Conservation (phyloP, 2,329 filamentous ascomycete species). For the Phoma sp. region DNA sequence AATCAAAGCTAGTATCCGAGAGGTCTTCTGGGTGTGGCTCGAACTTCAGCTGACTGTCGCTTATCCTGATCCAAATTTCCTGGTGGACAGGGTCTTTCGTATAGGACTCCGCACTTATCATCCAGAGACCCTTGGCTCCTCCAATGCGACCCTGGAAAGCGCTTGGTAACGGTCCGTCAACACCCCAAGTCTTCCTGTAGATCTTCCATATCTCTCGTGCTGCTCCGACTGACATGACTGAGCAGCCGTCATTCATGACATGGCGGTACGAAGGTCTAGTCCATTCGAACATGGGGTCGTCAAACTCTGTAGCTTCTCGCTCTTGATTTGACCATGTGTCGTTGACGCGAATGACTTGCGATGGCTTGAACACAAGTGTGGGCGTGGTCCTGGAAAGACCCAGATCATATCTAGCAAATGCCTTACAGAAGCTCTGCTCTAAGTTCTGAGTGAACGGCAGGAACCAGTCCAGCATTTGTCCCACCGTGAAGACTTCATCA, state of each 20-base stretch:
- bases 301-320: slow-evolving; percentile 43
- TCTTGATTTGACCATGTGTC: slow-evolving; percentile 43
- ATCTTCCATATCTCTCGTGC: slow-evolving; percentile 58
- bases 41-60: slow-evolving; percentile 73
- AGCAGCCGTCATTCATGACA: slow-evolving; percentile 64
- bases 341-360: slow-evolving; percentile 41
- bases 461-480: slow-evolving; percentile 49
- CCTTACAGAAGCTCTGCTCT: slow-evolving; percentile 49
- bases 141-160: slow-evolving; percentile 73
- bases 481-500: slow-evolving; percentile 18
- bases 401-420: slow-evolving; percentile 51
- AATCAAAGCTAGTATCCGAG: slow-evolving; percentile 52
- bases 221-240: slow-evolving; percentile 66
- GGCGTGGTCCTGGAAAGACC: slow-evolving; percentile 50
- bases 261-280: slow-evolving; percentile 1
- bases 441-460: slow-evolving; percentile 46
- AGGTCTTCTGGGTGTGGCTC: slow-evolving; percentile 53
- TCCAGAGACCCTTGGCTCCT: slow-evolving; percentile 78
- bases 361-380: slow-evolving; percentile 44
- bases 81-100: slow-evolving; percentile 50
- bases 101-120: slow-evolving; percentile 61
- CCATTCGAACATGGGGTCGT: slow-evolving; percentile 44
- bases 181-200: slow-evolving; percentile 61
- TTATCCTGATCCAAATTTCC: slow-evolving; percentile 68
- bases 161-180: slow-evolving; percentile 69